These are phyloP conservation scores for Lichina pygmaea DNA, from an alignment of 495 filamentous ascomycete species.

Conservation along the genomic window DNA sequence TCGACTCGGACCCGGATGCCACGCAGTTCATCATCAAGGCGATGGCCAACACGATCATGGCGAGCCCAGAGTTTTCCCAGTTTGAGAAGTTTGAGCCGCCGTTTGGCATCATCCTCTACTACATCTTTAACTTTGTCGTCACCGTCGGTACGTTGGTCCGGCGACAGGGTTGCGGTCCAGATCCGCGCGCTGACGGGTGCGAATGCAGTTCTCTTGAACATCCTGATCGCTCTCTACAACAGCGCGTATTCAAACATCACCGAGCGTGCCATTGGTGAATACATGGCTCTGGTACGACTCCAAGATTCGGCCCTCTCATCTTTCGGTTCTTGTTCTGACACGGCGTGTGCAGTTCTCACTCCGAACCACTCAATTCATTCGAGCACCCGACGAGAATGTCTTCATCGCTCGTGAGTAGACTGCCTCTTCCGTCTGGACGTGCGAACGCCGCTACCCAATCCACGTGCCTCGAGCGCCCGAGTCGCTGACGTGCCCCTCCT, in stretches of 20 bases:
- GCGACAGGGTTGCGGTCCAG: background rate
- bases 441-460: background rate
- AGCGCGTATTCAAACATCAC: conserved; percentile 91
- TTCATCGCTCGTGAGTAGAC: conserved; percentile 47
- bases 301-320: background rate
- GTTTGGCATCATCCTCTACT: conserved; percentile 77
- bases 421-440: background rate
- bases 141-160: conserved; percentile 32
- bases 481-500: no score
- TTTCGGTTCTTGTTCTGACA: background rate
- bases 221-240: conserved; percentile 92
- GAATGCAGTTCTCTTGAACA: conserved; percentile 46
- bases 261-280: conserved; percentile 82
- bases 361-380: conserved; percentile 87
- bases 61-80: conserved; percentile 66
- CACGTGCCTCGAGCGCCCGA: no score
- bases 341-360: conserved; percentile 23
- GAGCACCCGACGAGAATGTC: conserved; percentile 92
- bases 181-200: no score
- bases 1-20: conserved; percentile 34
- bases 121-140: conserved; percentile 89
- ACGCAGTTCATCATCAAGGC: conserved; percentile 54
- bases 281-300: conserved; percentile 36
- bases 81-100: conserved; percentile 58
- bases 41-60: conserved; percentile 79